These are phyloP conservation scores for Glaciozyma antarctica DNA, from an alignment of 768 basidiomycete species.

Conservation along the genomic window DNA sequence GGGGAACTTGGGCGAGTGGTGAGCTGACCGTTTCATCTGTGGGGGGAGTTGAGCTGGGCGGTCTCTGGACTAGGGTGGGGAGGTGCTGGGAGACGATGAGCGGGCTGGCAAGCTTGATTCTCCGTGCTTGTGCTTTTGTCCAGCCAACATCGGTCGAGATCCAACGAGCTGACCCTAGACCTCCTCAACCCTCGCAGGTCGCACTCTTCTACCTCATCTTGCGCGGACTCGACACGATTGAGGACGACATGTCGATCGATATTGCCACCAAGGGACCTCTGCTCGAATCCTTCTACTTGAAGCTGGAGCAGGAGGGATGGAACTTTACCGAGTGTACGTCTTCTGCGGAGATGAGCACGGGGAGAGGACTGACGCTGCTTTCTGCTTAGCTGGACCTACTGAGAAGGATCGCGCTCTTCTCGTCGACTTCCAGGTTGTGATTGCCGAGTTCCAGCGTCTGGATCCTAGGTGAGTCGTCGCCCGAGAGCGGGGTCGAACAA, in stretches of 20 bases:
- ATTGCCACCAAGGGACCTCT: conserved; percentile 77
- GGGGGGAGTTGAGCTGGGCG: background rate
- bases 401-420: conserved; percentile 83
- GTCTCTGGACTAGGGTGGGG: background rate
- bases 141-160: conserved; percentile 46
- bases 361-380: background rate
- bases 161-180: conserved; percentile 68
- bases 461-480: conserved; percentile 47
- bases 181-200: conserved; percentile 48
- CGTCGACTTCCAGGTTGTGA: conserved; percentile 68
- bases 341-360: too few relatives aligned
- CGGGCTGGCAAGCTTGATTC: too few relatives aligned
- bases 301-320: conserved; percentile 76
- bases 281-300: conserved; percentile 68
- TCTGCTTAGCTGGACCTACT: conserved; percentile 54
- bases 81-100: too few relatives aligned
- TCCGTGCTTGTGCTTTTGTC: too few relatives aligned
- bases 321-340: conserved; percentile 53
- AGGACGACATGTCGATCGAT: conserved; percentile 94
- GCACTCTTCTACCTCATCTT: conserved; percentile 91
- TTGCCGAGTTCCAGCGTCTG: conserved; percentile 67
- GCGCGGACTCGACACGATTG: conserved; percentile 89
- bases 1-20: conserved; percentile 88
- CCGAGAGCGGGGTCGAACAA: background rate
- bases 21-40: conserved; percentile 39